phyloP scores from a whole-genome alignment of 768 basidiomycete genomes.

The Leccinum longicurvipes region DNA sequence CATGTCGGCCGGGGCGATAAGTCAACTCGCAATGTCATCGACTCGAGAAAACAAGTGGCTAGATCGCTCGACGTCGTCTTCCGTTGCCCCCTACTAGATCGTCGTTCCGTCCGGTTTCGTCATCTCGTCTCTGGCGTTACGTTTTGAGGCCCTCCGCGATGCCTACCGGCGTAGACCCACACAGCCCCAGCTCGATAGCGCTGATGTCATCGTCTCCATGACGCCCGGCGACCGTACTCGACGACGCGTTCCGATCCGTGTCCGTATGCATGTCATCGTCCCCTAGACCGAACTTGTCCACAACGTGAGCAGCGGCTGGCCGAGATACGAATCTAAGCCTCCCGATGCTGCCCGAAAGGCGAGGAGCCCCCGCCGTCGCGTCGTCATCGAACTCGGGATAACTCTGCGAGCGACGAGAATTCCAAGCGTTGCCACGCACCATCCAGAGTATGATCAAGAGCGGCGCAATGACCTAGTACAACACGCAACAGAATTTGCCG shows the following conservation, averaged over 20 bases:
- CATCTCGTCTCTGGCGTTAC: neutral
- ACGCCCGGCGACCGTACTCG: conserved; percentile 10
- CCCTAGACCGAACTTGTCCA: neutral
- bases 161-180: conserved; percentile 1
- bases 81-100: neutral
- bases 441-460: conserved; percentile 27
- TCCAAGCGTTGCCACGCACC: conserved; percentile 22
- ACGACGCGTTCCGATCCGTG: conserved; percentile 5
- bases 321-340: conserved; percentile 11
- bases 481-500: neutral
- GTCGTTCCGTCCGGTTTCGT: neutral
- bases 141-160: conserved; percentile 1
- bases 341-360: neutral
- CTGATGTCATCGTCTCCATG: neutral
- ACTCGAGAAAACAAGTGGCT: neutral
- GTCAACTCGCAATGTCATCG: neutral
- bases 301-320: neutral
- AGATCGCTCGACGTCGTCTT: neutral
- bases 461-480: conserved; percentile 22
- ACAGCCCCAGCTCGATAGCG: conserved; percentile 13
- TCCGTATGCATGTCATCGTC: neutral
- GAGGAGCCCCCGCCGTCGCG: neutral
- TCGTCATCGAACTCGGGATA: neutral
- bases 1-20: neutral
- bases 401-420: neutral